Evolutionary conservation across 164 flowering plant genomes (phyloP).

Genomic region (Brasenia schreberi): DNA sequence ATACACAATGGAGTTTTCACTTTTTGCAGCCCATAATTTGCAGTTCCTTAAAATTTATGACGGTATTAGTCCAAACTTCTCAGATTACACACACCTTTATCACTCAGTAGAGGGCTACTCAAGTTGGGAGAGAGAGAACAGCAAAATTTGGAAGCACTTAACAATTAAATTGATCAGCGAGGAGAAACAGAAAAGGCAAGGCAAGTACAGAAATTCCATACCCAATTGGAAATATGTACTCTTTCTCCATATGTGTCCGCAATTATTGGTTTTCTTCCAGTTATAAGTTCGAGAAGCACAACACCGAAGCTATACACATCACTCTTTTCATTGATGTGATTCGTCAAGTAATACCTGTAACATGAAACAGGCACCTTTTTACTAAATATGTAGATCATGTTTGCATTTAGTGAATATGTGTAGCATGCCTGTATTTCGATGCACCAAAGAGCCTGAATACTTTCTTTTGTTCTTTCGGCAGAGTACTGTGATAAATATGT

Average conservation of each 20-base stretch:
- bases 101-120: no score
- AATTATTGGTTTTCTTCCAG: neutral
- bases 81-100: no score
- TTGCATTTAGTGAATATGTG: neutral
- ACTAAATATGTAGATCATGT: no score
- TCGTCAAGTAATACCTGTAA: constrained; percentile 14
- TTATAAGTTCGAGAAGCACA: constrained; percentile 8
- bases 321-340: constrained; percentile 27
- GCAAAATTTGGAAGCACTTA: neutral
- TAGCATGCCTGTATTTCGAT: no score
- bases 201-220: neutral
- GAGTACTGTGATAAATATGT: no score
- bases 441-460: no score
- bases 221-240: neutral
- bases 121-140: neutral
- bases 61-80: no score
- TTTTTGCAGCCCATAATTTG: no score
- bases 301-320: constrained; percentile 39
- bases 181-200: neutral
- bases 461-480: no score
- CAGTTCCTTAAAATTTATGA: no score
- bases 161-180: no score
- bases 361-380: neutral
- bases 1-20: no score
- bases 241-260: neutral